Evolutionary conservation across 2,329 filamentous ascomycete species (phyloP), one percentile per base, ranked within the genome.

Genomic region (Coniella vitis): DNA sequence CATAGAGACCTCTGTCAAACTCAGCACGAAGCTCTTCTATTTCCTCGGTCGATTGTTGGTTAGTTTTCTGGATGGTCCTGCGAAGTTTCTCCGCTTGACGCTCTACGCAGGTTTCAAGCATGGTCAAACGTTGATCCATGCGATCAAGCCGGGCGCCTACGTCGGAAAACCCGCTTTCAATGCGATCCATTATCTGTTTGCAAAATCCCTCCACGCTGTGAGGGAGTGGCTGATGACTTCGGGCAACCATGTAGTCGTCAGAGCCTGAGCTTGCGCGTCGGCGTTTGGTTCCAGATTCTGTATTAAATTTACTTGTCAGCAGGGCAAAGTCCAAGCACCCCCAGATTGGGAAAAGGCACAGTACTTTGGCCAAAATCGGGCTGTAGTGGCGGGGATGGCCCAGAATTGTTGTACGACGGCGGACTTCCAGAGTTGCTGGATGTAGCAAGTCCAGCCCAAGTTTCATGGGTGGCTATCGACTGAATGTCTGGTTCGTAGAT

Each of bases 31-130:
- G 22, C 13, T 38, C 38, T n/a, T 37, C 46, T 14, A 42, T 34
- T 21, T 48, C 38, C 46, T 48, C 46, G 38, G 38, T 48, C 19
- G 46, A 48, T 38, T 21, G n/a, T 2, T 48, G 19, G 13, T 38
- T 21, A 21, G 21, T 32, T 7, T 17, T n/a, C 7, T 42, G 32
- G 14, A 48, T 43, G 2, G 16, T 38, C 16, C n/a, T 8, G 35
- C 40, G 38, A 16, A 43, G 14, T n/a, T 48, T 21, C 5, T 48
- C 34, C 13, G 38, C 32, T 14, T 48, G 46, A 25, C 22, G 35
- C 17, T 32, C 35, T 12, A 48, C 32, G 13, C 19, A 38, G 8
- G 21, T 31, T 34, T 48, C 46, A n/a, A 48, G 39, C n/a, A 31
- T 17, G 17, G 46, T 38, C 29, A 48, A 38, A 4, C 46, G 38